Evolutionary conservation across 2,329 filamentous ascomycete genomes (phyloP).

Genomic region (Rutstroemia sp.): DNA sequence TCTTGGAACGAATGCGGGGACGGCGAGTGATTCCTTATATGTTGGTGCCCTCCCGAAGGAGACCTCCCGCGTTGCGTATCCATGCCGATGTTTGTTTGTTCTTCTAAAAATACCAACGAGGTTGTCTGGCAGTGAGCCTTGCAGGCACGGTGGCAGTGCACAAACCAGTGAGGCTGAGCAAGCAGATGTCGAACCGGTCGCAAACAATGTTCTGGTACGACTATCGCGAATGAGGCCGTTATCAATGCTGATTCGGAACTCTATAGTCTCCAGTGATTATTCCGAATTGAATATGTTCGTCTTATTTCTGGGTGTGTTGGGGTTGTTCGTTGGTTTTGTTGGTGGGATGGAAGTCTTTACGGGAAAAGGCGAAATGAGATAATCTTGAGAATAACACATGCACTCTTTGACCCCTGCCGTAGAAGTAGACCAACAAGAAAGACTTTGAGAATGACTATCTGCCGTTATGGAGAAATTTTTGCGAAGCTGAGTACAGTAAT

Average conservation of each 20-base stretch:
- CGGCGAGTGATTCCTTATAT: slow-evolving; percentile 55
- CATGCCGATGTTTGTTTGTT: slow-evolving; percentile 36
- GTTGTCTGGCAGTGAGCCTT: slow-evolving; percentile 8
- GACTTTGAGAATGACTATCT: background rate
- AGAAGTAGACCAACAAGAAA: background rate
- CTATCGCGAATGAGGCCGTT: background rate
- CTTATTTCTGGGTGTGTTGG: slow-evolving; percentile 1
- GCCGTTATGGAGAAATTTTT: background rate
- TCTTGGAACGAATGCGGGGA: slow-evolving; percentile 44
- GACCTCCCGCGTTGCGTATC: slow-evolving; percentile 56
- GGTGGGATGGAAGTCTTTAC: background rate
- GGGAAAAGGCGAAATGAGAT: slow-evolving; percentile 7
- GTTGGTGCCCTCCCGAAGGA: slow-evolving; percentile 49
- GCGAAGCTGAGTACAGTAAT: background rate
- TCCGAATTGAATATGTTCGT: background rate
- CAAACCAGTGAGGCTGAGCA: slow-evolving; percentile 5
- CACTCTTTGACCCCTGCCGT: background rate
- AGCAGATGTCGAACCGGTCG: background rate
- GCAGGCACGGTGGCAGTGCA: slow-evolving; percentile 11
- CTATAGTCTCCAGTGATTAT: background rate
- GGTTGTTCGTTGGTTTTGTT: background rate
- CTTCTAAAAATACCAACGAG: slow-evolving; percentile 24
- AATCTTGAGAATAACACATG: slow-evolving; percentile 5
- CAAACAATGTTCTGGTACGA: background rate
- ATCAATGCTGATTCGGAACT: background rate